These are phyloP conservation scores for Curvularia verruculosa DNA, from an alignment of 2,329 filamentous ascomycete genomes.

Conservation along the genomic window DNA sequence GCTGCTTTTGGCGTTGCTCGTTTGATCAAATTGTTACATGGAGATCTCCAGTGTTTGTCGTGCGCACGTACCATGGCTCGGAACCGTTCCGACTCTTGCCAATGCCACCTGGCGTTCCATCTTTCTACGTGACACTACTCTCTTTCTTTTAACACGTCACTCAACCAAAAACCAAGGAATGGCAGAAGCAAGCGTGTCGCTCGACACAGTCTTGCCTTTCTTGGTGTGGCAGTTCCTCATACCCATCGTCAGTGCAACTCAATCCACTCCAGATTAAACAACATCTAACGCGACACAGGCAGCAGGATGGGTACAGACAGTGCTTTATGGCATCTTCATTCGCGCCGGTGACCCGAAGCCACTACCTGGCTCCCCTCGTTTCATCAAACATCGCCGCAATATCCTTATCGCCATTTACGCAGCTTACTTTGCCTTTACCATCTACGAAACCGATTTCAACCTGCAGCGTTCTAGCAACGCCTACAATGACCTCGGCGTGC, in stretches of 20 bases:
- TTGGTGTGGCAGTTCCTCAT: conserved; percentile 47
- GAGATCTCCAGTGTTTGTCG: not conserved
- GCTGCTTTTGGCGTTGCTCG: not conserved
- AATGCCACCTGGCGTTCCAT: conserved; percentile 17
- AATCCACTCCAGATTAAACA: not conserved
- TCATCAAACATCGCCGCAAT: conserved; percentile 74
- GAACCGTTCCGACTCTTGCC: conserved; percentile 13
- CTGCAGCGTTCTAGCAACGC: conserved; percentile 74
- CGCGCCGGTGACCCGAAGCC: conserved; percentile 85
- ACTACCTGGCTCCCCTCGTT: conserved; percentile 69
- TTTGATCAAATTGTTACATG: not conserved
- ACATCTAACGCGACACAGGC: conserved; percentile 33
- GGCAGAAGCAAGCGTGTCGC: conserved; percentile 33
- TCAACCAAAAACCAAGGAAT: conserved; percentile 21
- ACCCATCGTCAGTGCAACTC: conserved; percentile 29
- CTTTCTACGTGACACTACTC: not conserved
- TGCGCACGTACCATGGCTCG: conserved; percentile 15
- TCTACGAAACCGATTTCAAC: conserved; percentile 89
- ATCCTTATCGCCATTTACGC: conserved; percentile 85
- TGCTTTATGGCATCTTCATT: conserved; percentile 88
- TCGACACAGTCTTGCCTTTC: conserved; percentile 42
- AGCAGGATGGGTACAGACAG: conserved; percentile 63
- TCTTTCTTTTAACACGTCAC: conserved; percentile 1
- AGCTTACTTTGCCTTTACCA: conserved; percentile 85
- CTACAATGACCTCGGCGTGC: conserved; percentile 77